A percentile compares a stretch with the other conserved stretches of the same genome.
These are phyloP conservation scores for Suhomyces chickasaworum DNA, from an alignment of 1,139 yeast genomes.

Conservation along the genomic window DNA sequence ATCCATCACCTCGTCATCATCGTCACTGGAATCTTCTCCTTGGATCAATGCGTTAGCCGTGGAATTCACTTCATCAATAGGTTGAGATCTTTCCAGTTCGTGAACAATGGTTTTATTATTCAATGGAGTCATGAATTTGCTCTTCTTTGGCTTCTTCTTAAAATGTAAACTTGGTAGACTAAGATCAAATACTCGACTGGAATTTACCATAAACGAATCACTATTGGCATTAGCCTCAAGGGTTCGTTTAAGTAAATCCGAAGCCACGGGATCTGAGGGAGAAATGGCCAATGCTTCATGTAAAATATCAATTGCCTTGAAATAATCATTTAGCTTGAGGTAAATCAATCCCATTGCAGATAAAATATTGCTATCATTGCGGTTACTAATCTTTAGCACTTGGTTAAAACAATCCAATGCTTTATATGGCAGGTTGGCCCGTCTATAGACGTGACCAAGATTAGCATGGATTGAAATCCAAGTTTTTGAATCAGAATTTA, in stretches of 20 bases:
- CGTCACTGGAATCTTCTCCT: conserved; percentile 61
- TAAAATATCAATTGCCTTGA: conserved; percentile 71
- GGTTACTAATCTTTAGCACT: conserved; percentile 68
- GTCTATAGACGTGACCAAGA: conserved; percentile 86
- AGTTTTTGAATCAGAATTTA: conserved; percentile 78
- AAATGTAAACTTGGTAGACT: conserved; percentile 24
- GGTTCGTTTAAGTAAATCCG: conserved; percentile 79
- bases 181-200: conserved; percentile 22
- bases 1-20: conserved; percentile 64
- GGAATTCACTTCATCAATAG: conserved; percentile 29
- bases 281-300: conserved; percentile 81
- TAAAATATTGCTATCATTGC: conserved; percentile 69
- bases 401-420: conserved; percentile 77
- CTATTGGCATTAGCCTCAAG: conserved; percentile 60
- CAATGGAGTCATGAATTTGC: conserved; percentile 25
- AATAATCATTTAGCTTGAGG: conserved; percentile 64
- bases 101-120: conserved; percentile 21
- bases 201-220: conserved; percentile 28
- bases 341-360: conserved; percentile 85
- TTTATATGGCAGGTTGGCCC: conserved; percentile 60
- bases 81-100: conserved; percentile 12
- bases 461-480: conserved; percentile 89
- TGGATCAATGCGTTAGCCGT: conserved; percentile 46
- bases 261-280: conserved; percentile 83
- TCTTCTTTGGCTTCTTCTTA: conserved; percentile 12